A percentile compares a stretch with the other conserved stretches of the same genome.
Conservation (phyloP, 2,329 filamentous ascomycete genomes). For the Fusarium tupiense region DNA sequence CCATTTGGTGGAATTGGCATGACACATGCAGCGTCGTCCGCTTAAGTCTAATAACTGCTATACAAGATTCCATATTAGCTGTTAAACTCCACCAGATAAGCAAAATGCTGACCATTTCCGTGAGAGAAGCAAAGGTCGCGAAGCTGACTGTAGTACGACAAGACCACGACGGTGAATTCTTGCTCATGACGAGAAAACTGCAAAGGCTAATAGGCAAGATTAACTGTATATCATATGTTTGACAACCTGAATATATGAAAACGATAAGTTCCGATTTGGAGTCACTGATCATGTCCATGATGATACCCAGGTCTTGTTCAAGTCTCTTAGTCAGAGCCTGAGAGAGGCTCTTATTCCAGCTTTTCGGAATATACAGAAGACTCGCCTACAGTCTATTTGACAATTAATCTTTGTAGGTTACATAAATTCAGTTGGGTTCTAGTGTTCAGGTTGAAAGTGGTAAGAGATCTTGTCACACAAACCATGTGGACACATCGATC, state of each 20-base stretch:
- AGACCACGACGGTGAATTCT: background rate
- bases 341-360: background rate
- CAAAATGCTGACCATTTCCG: background rate
- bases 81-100: background rate
- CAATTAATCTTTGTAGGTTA: background rate
- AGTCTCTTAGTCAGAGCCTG: background rate
- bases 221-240: fast-evolving
- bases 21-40: background rate
- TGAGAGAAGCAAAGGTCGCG: background rate
- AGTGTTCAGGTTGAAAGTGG: background rate
- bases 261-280: too few species aligned
- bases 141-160: background rate
- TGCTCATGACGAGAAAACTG: background rate
- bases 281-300: background rate
- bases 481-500: too few species aligned
- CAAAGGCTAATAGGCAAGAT: fast-evolving
- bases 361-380: too few species aligned
- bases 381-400: too few species aligned
- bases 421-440: background rate
- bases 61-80: fast-evolving
- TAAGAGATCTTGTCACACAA: background rate
- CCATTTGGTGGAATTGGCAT: background rate
- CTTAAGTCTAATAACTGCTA: background rate
- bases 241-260: fast-evolving
- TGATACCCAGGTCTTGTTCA: background rate